Evolutionary conservation across 768 basidiomycete genomes (phyloP).

Genomic region (Tulasnella sp.): DNA sequence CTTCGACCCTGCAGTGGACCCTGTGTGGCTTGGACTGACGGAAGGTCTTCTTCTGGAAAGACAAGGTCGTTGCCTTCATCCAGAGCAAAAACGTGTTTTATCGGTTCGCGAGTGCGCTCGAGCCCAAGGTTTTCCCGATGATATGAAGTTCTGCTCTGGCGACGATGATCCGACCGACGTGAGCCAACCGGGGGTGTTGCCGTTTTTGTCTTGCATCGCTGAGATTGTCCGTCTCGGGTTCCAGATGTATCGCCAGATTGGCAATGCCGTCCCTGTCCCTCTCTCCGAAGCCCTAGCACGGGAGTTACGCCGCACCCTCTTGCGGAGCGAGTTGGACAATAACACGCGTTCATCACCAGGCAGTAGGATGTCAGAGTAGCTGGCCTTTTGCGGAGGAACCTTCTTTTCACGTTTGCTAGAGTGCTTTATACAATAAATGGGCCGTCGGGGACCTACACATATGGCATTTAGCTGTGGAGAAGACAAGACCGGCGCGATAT

Average conservation of each 20-base stretch:
- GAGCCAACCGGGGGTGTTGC: slow-evolving; percentile 38
- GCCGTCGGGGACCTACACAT: neutral
- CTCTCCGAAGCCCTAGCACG: slow-evolving; percentile 64
- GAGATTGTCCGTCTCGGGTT: slow-evolving; percentile 15
- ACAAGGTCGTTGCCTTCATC: slow-evolving; percentile 56
- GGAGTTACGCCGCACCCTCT: slow-evolving; percentile 22
- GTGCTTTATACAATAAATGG: neutral
- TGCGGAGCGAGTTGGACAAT: neutral
- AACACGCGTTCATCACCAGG: neutral
- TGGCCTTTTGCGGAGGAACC: neutral
- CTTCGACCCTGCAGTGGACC: neutral
- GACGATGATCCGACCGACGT: slow-evolving; percentile 56
- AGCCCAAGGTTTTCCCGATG: slow-evolving; percentile 78
- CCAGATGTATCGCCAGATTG: slow-evolving; percentile 77
- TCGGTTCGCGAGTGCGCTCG: slow-evolving; percentile 70
- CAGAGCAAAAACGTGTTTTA: slow-evolving; percentile 73
- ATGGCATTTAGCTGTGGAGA: neutral
- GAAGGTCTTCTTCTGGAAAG: slow-evolving; percentile 34
- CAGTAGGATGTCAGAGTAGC: neutral
- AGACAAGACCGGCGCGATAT: neutral
- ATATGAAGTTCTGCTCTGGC: slow-evolving; percentile 62
- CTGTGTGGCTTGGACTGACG: neutral
- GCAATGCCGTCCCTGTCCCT: slow-evolving; percentile 77
- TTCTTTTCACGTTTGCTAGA: neutral
- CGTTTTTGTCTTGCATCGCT: slow-evolving; percentile 18